Base-by-base conservation (phyloP, 805 yeast species). In the Kluyveromyces dobzhanskii region DNA sequence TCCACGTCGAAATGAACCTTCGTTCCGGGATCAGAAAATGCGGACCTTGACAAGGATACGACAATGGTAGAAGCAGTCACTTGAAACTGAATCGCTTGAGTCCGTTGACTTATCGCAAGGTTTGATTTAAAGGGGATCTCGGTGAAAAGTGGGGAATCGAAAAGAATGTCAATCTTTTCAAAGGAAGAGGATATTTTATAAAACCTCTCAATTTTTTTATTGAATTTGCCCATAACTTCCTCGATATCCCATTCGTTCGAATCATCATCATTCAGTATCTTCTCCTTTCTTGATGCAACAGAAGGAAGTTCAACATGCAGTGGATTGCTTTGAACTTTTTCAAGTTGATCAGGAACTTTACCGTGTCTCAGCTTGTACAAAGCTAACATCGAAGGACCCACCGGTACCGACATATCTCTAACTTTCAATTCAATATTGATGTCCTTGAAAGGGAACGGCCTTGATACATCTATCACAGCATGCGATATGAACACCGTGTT, bases 1-100 rank as follows among this genome's bases (percentile, higher is more conserved):
- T 56, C 52, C 24, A 60, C 58, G 3, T 53, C 52, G 39, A 64
- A 73, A 13, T 58, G 42, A 10, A 73, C 47, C 30, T 72, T 74
- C 45, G 58, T 73, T 2, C 79, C 78, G 2, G 76, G 71, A 33
- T 65, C 60, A 4, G 59, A 54, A 10, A 51, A 47, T 30, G 45
- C 47, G 37, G 59, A 58, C 41, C 64, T 53, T 17, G 51, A 46
- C 10, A 51, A 21, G 24, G 56, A 54, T 2, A 59, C 43, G 1
- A 54, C 50, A 7, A 56, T 43, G 40, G 52, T 57, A 4, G 59
- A 48, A 9, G 49, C 45, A 19, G 40, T 43, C 8, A 55, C 26
- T 37, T 50, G 41, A 34, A 48, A 51, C 21, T 49, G 50, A 27
- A 59, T 40, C 35, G 36, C 48, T 13, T 50, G 31, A 27, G 49